Conservation (phyloP, 371 early-diverging fungal genomes). For the Vairimorpha necatrix region DNA sequence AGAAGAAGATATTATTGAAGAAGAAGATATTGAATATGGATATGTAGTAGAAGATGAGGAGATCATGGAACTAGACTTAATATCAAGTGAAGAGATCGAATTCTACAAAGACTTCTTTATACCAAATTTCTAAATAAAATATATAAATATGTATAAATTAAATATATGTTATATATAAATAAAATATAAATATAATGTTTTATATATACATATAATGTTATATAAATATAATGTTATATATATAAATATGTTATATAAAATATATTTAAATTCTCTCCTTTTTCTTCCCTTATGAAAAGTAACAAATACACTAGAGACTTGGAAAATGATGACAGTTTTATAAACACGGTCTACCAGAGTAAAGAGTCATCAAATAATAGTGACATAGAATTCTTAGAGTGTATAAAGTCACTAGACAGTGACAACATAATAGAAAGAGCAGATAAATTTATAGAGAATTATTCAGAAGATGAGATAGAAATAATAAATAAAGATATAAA, state of each 20-base stretch:
- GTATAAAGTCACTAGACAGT: background rate
- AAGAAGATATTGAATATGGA: constrained; percentile 1
- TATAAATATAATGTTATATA: too few species aligned
- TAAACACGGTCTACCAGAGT: constrained; percentile 20
- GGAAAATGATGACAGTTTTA: constrained; percentile 31
- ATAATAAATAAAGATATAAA: background rate
- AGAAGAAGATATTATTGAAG: too few species aligned
- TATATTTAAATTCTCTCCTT: too few species aligned
- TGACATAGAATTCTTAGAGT: constrained; percentile 26
- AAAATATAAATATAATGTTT: too few species aligned
- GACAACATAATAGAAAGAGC: constrained; percentile 5
- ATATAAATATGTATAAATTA: background rate
- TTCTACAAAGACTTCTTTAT: constrained; percentile 1
- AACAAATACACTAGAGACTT: background rate
- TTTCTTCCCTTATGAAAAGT: background rate
- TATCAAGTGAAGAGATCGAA: background rate
- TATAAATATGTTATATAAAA: too few species aligned
- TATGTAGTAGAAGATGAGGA: constrained; percentile 1
- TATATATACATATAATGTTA: too few species aligned
- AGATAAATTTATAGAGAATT: background rate
- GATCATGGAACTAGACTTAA: background rate
- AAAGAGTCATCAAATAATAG: constrained; percentile 8
- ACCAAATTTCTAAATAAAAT: too few species aligned
- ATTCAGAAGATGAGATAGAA: background rate
- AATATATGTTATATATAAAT: background rate